Evolutionary conservation across 225 moss, liverwort and hornwort species (phyloP), one percentile per base, ranked within the genome.

Genomic region (Physcomitrium patens): DNA sequence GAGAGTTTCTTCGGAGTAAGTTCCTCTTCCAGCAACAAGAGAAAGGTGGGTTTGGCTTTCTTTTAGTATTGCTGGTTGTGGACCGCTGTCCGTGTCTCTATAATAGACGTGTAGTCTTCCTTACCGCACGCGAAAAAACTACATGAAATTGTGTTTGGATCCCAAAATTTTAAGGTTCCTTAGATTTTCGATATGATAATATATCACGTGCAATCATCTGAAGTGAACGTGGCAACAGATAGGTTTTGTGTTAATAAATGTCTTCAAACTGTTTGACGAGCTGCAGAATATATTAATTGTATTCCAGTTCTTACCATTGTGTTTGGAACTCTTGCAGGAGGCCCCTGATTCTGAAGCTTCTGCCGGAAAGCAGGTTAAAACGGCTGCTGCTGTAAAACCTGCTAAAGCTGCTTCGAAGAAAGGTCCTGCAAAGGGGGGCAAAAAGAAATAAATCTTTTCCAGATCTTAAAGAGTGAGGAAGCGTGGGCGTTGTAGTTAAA

Each of bases 1-100:
- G 88, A 89, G 77, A 85, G 84, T 68, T 89, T 89, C 71, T 89
- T 89, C 56, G 88, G 88, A 61, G 83, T 86, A 42, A 71, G 68
- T 50, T 44, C 79, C 9, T 71, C 85, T 56, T 85, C 85, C 64
- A 74, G 81, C 31, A 37, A 37, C 50, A 89, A 89, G 70, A 89
- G 88, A 76, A 89, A 89, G 83, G 88, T 88, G 22, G 47, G 66
- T 62, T 22, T 12, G 27, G 31, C 31, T 37, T 24, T 37, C 2
- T 31, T 66, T 46, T 10, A 16, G 11, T 18, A 9, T 72, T 60
- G 13, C 47, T 45, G 19, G 24, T 55, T 48, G 23, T 4, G 31
- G 31, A 37, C 4, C 31, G 31, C 20, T 65, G 47, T 28, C 18
- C 41, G 49, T 71, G 19, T 64, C 37, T 37, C 31, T 4, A 7